Evolutionary conservation across 371 early-diverging fungal genomes (phyloP).

Genomic region (Actinomucor elegans): DNA sequence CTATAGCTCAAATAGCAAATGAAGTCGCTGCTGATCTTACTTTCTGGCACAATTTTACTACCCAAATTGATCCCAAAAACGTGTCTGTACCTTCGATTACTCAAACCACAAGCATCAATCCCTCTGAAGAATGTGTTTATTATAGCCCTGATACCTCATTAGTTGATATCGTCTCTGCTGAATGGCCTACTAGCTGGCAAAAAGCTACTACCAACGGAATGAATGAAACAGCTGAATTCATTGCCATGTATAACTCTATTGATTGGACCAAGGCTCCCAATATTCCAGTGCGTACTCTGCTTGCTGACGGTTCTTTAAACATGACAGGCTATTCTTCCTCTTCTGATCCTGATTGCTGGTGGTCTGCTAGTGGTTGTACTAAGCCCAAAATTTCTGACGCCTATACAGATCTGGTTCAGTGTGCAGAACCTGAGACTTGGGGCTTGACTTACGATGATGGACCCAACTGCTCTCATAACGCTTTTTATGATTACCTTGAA

Average conservation of each 20-base stretch:
- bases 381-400: slow-evolving; percentile 34
- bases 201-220: slow-evolving; percentile 44
- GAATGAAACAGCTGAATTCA: slow-evolving; percentile 40
- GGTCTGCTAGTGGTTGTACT: slow-evolving; percentile 41
- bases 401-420: slow-evolving; percentile 37
- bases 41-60: slow-evolving; percentile 19
- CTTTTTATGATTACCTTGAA: slow-evolving; percentile 46
- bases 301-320: slow-evolving; percentile 30
- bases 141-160: slow-evolving; percentile 22
- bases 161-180: slow-evolving; percentile 26
- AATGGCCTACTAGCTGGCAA: slow-evolving; percentile 47
- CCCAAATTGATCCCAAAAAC: slow-evolving; percentile 18
- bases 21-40: slow-evolving; percentile 18
- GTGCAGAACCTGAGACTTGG: slow-evolving; percentile 47
- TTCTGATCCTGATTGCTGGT: slow-evolving; percentile 51
- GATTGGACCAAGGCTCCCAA: slow-evolving; percentile 46
- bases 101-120: slow-evolving; percentile 18
- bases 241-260: slow-evolving; percentile 41
- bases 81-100: slow-evolving; percentile 16
- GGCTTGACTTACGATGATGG: slow-evolving; percentile 52
- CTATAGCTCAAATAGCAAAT: slow-evolving; percentile 12
- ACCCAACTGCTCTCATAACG: slow-evolving; percentile 54
- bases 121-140: slow-evolving; percentile 18
- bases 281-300: slow-evolving; percentile 27
- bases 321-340: slow-evolving; percentile 27